Conservation (phyloP, 768 basidiomycete genomes). For the Leccinum uliginosum region DNA sequence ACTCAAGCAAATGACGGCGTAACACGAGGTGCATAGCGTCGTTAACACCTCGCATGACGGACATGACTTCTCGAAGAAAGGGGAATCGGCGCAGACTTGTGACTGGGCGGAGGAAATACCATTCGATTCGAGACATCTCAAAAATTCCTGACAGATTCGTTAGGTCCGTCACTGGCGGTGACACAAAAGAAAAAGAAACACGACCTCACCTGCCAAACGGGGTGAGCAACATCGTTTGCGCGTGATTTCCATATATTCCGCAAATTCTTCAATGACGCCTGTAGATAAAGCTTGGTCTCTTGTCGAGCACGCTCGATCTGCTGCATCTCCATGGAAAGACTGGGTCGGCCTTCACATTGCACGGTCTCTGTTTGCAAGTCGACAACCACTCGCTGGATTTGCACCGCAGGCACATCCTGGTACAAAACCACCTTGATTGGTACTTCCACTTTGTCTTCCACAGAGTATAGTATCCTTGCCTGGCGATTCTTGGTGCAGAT, state of each 20-base stretch:
- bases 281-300: constrained; percentile 5
- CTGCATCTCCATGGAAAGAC: constrained; percentile 17
- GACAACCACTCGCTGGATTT: constrained; percentile 10
- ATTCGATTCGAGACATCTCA: constrained; percentile 10
- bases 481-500: no score
- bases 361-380: constrained; percentile 15
- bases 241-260: no score
- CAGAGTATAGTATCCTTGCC: no score
- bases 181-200: background rate
- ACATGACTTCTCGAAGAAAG: constrained; percentile 1
- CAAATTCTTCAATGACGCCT: no score
- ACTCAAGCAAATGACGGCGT: constrained; percentile 15
- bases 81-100: background rate
- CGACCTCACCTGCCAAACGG: background rate
- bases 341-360: constrained; percentile 9
- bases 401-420: constrained; percentile 7
- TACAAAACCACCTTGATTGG: constrained; percentile 16
- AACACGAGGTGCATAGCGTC: constrained; percentile 8
- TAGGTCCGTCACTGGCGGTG: background rate
- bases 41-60: constrained; percentile 11
- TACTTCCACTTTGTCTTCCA: no score
- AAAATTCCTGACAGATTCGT: constrained; percentile 11
- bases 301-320: constrained; percentile 1
- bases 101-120: background rate
- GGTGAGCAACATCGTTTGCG: no score